Evolutionary conservation across 2,329 filamentous ascomycete species (phyloP), one percentile per base, ranked within the genome.

Genomic region (Trichoderma sp.): DNA sequence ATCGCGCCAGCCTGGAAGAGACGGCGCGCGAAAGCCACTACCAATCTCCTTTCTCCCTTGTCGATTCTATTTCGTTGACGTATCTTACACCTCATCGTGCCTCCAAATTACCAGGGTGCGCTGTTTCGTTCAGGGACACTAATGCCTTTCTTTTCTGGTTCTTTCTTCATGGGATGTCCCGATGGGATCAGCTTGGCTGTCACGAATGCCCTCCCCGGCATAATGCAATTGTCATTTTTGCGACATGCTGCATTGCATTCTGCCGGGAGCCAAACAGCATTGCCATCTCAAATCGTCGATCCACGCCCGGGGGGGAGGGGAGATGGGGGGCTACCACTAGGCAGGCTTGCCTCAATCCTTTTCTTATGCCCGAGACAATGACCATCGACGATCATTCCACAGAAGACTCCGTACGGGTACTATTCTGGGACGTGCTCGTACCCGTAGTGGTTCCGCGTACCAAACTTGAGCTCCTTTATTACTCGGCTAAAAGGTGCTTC

Each of bases 11-110:
- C 15, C 30, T 39, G 13, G 26, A 20, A 11, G 36, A 55, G 30
- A 36, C 34, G 36, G 65, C 50, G 53, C 50, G 53, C 30, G 9
- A 26, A 30, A 68, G 65, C 55, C 55, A 59, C 65, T 34, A 34
- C 67, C 20, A 69, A 34, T 58, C 58, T 20, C 39, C 30, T 53
- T 43, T 62, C 28, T 50, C 43, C 39, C 55, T 13, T 36, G 28
- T 62, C 26, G 2, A 15, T 36, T 36, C 34, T 36, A 43, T 34
- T 23, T 43, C 50, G 58, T 70, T 70, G 67, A 69, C 67, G 67
- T 69, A 62, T 59, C 53, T 62, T 53, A 36, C 67, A 69, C 67
- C 67, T 69, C 67, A 69, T 69, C 67, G 43, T 63, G 67, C 58
- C 43, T 59, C 23, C 3, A 8, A 34, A 26, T 50, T 32, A 26